A percentile compares a stretch with the other conserved stretches of the same genome.
These are phyloP conservation scores for Lactifluus piperatus DNA, from an alignment of 768 basidiomycete genomes.

Conservation along the genomic window DNA sequence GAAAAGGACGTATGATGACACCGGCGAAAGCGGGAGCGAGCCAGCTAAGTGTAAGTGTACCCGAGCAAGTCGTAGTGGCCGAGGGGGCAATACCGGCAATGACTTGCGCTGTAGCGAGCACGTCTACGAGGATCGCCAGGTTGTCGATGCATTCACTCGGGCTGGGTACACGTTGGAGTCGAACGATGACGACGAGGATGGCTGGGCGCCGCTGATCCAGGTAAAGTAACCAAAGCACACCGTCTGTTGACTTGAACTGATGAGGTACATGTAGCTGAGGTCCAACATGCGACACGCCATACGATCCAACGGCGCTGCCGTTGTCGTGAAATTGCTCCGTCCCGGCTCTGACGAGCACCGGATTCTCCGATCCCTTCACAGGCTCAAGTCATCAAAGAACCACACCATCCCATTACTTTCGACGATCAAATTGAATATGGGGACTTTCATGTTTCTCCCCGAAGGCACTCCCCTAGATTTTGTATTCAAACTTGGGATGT, in stretches of 20 bases:
- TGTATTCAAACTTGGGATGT: no score
- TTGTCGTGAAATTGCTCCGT: neutral
- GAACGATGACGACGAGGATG: neutral
- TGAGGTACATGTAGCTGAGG: neutral
- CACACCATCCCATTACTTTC: no score
- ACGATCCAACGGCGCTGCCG: neutral
- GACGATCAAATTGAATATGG: no score
- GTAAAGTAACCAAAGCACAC: neutral
- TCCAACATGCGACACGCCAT: neutral
- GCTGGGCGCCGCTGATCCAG: neutral
- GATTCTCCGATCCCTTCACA: no score
- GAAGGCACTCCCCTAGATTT: no score
- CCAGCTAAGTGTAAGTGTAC: no score
- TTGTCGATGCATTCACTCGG: neutral
- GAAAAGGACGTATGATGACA: neutral
- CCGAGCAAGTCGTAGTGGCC: no score
- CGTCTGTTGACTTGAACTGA: neutral
- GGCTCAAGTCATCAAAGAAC: no score
- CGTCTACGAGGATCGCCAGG: neutral
- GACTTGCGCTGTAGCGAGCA: neutral
- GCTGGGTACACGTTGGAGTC: neutral
- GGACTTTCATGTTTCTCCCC: no score
- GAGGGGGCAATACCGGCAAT: neutral
- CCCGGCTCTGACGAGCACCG: no score
- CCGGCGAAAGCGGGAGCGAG: no score